Evolutionary conservation across 1,284 basidiomycete genomes (phyloP).

Genomic region (Ceratobasidium sp.): DNA sequence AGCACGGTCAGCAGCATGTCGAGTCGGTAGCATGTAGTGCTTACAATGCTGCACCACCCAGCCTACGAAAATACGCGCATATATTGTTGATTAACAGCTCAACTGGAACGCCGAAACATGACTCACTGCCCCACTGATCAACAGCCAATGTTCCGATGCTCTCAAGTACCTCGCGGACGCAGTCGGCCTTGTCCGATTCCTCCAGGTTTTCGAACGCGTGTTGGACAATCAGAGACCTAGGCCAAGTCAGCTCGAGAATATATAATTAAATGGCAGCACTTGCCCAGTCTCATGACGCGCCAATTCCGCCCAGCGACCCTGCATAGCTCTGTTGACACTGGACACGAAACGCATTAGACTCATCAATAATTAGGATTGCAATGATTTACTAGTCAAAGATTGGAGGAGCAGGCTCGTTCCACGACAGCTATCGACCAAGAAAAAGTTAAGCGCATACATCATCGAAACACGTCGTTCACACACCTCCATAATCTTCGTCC

Average conservation of each 20-base stretch:
- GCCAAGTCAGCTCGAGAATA: conserved; percentile 1
- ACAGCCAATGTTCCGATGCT: conserved; percentile 80
- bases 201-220: conserved; percentile 88
- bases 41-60: conserved; percentile 73
- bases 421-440: conserved; percentile 64
- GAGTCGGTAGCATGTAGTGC: conserved; percentile 50
- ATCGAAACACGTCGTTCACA: background rate
- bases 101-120: background rate
- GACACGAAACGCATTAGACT: conserved; percentile 39
- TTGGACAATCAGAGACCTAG: conserved; percentile 56
- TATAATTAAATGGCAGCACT: conserved; percentile 20
- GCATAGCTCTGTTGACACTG: conserved; percentile 83
- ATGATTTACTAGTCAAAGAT: conserved; percentile 79
- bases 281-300: conserved; percentile 90
- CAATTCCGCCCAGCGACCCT: conserved; percentile 84
- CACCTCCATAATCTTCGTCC: conserved; percentile 73
- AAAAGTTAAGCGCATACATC: background rate
- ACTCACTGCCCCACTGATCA: conserved; percentile 75
- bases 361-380: conserved; percentile 32
- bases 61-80: conserved; percentile 66
- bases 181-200: conserved; percentile 79
- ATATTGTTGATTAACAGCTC: conserved; percentile 7
- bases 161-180: conserved; percentile 72
- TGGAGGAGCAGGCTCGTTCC: conserved; percentile 77
- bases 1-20: conserved; percentile 1